Conservation (phyloP, 345 rosid genomes). For the Noccaea caerulescens region DNA sequence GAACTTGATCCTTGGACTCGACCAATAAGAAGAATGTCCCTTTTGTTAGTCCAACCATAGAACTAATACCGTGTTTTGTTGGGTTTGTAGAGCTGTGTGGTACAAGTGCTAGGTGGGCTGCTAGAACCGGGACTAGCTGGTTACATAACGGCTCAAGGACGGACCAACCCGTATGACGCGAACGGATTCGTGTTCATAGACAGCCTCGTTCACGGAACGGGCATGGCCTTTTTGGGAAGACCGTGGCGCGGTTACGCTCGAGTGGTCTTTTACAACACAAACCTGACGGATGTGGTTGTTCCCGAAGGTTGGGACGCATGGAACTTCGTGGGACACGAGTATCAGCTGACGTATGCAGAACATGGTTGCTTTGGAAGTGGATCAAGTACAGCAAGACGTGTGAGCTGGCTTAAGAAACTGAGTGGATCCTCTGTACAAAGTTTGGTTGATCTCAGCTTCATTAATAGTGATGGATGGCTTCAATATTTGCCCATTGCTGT, state of each 20-base stretch:
- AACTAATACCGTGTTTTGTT: background rate
- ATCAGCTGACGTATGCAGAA: constrained; percentile 45
- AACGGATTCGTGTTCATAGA: constrained; percentile 56
- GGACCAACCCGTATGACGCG: constrained; percentile 38
- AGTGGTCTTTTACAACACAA: constrained; percentile 50
- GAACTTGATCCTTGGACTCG: too few species aligned
- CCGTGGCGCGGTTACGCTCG: constrained; percentile 59
- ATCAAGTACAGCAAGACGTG: constrained; percentile 46
- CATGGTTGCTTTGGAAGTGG: constrained; percentile 50
- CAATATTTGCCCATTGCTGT: constrained; percentile 42
- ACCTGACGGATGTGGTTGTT: constrained; percentile 35
- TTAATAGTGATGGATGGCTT: constrained; percentile 63
- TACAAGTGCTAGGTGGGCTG: constrained; percentile 51
- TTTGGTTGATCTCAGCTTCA: constrained; percentile 47
- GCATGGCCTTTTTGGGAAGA: constrained; percentile 54
- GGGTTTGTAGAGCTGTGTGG: constrained; percentile 49
- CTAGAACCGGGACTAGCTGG: constrained; percentile 43
- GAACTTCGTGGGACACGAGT: constrained; percentile 41
- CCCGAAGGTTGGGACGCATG: constrained; percentile 65
- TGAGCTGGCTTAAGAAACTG: constrained; percentile 53
- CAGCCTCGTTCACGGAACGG: constrained; percentile 44
- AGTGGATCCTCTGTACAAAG: background rate
- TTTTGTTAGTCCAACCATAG: too few species aligned
- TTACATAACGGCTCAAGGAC: constrained; percentile 62
- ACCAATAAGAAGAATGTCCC: too few species aligned